These are phyloP conservation scores for Salix exigua DNA, from an alignment of 345 rosid species.

Conservation along the genomic window DNA sequence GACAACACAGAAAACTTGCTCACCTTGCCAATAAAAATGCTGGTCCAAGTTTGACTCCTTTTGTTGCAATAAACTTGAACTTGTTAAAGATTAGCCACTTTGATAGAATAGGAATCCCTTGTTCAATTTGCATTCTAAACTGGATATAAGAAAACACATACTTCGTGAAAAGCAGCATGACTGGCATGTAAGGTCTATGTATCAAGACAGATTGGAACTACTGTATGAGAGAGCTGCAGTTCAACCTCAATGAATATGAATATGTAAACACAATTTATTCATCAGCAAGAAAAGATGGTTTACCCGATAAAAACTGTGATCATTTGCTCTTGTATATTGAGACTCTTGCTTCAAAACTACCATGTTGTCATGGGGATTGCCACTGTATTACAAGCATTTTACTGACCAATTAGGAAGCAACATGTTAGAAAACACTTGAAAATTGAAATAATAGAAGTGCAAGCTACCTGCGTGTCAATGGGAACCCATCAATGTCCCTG, in stretches of 20 bases:
- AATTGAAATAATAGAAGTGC: conserved; percentile 13
- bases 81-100: conserved; percentile 92
- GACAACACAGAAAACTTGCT: conserved; percentile 13
- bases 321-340: conserved; percentile 67
- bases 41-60: conserved; percentile 83
- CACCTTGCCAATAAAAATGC: conserved; percentile 87
- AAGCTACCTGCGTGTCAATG: conserved; percentile 81
- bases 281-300: conserved; percentile 21
- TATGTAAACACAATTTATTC: background rate
- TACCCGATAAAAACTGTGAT: conserved; percentile 84
- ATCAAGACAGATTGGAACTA: conserved; percentile 1
- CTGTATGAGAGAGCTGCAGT: background rate
- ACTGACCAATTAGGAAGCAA: conserved; percentile 22
- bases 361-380: conserved; percentile 75
- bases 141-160: conserved; percentile 36
- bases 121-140: conserved; percentile 87
- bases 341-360: conserved; percentile 95
- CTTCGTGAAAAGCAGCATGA: conserved; percentile 3
- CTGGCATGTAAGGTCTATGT: background rate
- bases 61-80: conserved; percentile 77
- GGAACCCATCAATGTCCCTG: conserved; percentile 82
- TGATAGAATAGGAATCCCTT: conserved; percentile 86
- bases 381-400: conserved; percentile 53
- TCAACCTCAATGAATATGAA: background rate
- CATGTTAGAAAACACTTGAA: conserved; percentile 11